phyloP scores from a whole-genome alignment of 208 protist species.

The Trypanosoma mega region DNA sequence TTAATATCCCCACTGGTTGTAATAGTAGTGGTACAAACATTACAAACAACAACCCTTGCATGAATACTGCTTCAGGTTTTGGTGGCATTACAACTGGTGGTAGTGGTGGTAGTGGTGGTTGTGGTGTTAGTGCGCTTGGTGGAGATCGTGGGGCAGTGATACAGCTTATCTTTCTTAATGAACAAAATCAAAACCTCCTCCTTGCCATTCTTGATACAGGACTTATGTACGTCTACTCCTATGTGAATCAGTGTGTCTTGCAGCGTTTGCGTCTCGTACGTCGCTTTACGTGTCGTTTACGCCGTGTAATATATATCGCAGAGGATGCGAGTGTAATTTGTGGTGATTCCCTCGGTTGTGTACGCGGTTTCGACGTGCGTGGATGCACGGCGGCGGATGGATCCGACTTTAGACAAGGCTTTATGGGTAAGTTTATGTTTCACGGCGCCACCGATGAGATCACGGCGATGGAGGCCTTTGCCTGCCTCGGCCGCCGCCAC shows the following conservation, averaged over 20 bases:
- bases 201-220: slow-evolving; percentile 67
- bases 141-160: slow-evolving; percentile 61
- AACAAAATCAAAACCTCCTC: slow-evolving; percentile 73
- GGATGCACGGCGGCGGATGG: slow-evolving; percentile 20
- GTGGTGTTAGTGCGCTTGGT: too few species aligned
- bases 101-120: too few species aligned
- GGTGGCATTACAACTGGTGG: too few species aligned
- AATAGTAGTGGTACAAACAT: too few species aligned
- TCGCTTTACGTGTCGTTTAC: slow-evolving; percentile 45
- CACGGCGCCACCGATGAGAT: slow-evolving; percentile 38
- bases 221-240: slow-evolving; percentile 72
- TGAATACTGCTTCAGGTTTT: too few species aligned
- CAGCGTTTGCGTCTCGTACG: slow-evolving; percentile 38
- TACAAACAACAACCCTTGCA: too few species aligned
- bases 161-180: slow-evolving; percentile 66
- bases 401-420: slow-evolving; percentile 29
- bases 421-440: slow-evolving; percentile 10
- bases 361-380: slow-evolving; percentile 48
- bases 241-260: slow-evolving; percentile 41
- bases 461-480: slow-evolving; percentile 23
- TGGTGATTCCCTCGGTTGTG: slow-evolving; percentile 51
- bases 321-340: slow-evolving; percentile 25
- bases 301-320: slow-evolving; percentile 32
- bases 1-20: too few species aligned
- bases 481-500: background rate